Evolutionary conservation across 495 filamentous ascomycete genomes (phyloP), one percentile per base, ranked within the genome.

Genomic region (Aspergillus carlsbadensis): DNA sequence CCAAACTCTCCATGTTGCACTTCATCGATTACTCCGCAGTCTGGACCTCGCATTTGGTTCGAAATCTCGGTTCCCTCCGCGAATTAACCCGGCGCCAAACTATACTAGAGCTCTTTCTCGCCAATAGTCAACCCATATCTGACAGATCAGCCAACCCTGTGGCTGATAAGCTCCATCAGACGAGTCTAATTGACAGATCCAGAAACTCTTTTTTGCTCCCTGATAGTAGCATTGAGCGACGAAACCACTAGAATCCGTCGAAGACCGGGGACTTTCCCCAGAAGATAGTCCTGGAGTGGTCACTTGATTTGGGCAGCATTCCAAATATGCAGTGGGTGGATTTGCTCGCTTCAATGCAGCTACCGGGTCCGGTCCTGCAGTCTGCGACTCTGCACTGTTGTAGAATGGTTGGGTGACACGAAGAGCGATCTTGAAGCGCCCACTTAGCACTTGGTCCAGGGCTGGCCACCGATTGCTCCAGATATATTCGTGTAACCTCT

Each of bases 81-180:
- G 15, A 37, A 36, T 26, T 50, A 53, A 21, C 44, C 47, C 47
- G 47, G 22, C 24, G 43, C 13, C 34, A 37, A 34, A 14, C 45
- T 51, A 42, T 33, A 35, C 26, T 29, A n/a, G n/a, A n/a, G n/a
- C n/a, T 10, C 11, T 17, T 42, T 33, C 11, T 29, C 40, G 11
- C 41, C 52, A 55, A 55, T 54, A 46, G 31, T 54, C 13, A 1
- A 22, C 13, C 15, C 2, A 41, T 42, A 48, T 49, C 53, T 56
- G 53, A 56, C 53, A 49, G 53, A 48, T 42, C 53, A 40, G 31
- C 43, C 39, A 29, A 8, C 26, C 26, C 26, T 29, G 26, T 29
- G 26, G 26, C 26, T 29, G 26, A 29, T 29, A 29, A 29, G 26
- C 26, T 29, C 3, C 26, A 29, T 41, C 6, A 33, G 44, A 34